A percentile compares a stretch with the other conserved stretches of the same genome.
These are phyloP conservation scores for Fusarium sambucinum DNA, from an alignment of 2,329 filamentous ascomycete genomes.

Conservation along the genomic window DNA sequence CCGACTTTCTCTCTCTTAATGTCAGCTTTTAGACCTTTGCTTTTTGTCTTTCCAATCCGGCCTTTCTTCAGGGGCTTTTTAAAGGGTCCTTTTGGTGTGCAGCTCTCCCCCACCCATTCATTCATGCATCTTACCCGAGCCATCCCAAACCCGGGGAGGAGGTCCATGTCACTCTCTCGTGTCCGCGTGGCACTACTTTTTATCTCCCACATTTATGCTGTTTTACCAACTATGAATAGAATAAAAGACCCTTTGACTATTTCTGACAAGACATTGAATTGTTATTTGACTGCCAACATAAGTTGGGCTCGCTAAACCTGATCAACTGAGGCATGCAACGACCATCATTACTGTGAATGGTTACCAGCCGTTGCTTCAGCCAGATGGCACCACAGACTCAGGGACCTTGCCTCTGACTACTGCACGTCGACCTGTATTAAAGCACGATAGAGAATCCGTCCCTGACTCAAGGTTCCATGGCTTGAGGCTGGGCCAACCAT, in stretches of 20 bases:
- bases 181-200: constrained; percentile 40
- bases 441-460: constrained; percentile 21
- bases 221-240: constrained; percentile 8
- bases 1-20: background rate
- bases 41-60: background rate
- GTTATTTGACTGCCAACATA: background rate
- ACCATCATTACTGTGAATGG: constrained; percentile 36
- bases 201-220: constrained; percentile 14
- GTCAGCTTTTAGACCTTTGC: background rate
- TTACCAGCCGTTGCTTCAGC: constrained; percentile 38
- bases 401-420: constrained; percentile 32
- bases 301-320: background rate
- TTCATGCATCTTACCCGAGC: constrained; percentile 30
- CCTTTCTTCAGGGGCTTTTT: constrained; percentile 30
- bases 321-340: constrained; percentile 12
- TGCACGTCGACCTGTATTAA: constrained; percentile 30
- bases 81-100: constrained; percentile 30
- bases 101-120: constrained; percentile 18
- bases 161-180: constrained; percentile 26
- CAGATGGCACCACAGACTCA: constrained; percentile 30
- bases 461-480: constrained; percentile 44
- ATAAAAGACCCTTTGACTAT: background rate
- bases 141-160: constrained; percentile 31
- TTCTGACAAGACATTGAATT: constrained; percentile 1
- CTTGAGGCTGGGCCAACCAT: constrained; percentile 32